These are phyloP conservation scores for Ramaria sp. DNA, from an alignment of 768 basidiomycete genomes.

Conservation along the genomic window DNA sequence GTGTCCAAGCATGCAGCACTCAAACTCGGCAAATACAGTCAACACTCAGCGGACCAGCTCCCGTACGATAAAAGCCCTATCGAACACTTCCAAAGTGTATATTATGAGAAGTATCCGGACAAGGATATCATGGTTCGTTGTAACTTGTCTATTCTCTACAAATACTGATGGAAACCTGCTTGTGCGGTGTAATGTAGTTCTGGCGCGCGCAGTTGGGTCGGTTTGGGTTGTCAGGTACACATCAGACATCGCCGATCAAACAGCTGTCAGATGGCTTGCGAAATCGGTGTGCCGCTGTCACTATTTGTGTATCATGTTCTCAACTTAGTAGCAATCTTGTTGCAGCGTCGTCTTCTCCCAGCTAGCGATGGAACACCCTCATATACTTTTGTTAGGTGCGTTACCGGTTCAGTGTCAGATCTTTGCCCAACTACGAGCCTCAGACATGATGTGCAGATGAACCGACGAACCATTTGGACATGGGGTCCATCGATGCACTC, in stretches of 20 bases:
- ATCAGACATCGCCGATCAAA: constrained; percentile 89
- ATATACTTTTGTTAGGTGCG: constrained; percentile 77
- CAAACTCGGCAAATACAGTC: constrained; percentile 97
- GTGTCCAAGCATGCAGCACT: constrained; percentile 80
- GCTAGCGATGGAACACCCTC: constrained; percentile 95
- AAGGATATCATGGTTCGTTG: constrained; percentile 63
- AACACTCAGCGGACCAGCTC: constrained; percentile 97
- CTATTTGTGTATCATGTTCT: constrained; percentile 15
- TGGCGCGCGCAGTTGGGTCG: constrained; percentile 94
- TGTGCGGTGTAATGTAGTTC: constrained; percentile 36
- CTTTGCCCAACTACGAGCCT: constrained; percentile 9
- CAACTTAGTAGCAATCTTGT: constrained; percentile 11
- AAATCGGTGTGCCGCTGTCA: constrained; percentile 52
- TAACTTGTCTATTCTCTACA: constrained; percentile 5
- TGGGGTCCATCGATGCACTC: constrained; percentile 95
- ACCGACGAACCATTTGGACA: constrained; percentile 96
- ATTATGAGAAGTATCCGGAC: constrained; percentile 79
- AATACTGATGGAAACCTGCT: background rate
- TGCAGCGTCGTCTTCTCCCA: constrained; percentile 88
- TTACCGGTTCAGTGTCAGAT: constrained; percentile 9
- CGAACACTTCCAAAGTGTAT: constrained; percentile 85
- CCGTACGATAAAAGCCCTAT: constrained; percentile 87
- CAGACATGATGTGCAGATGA: constrained; percentile 45
- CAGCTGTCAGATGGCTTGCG: constrained; percentile 93
- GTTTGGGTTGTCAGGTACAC: constrained; percentile 88